phyloP scores from a whole-genome alignment of 306 rosid species.

The Pachyrhizus erosus region DNA sequence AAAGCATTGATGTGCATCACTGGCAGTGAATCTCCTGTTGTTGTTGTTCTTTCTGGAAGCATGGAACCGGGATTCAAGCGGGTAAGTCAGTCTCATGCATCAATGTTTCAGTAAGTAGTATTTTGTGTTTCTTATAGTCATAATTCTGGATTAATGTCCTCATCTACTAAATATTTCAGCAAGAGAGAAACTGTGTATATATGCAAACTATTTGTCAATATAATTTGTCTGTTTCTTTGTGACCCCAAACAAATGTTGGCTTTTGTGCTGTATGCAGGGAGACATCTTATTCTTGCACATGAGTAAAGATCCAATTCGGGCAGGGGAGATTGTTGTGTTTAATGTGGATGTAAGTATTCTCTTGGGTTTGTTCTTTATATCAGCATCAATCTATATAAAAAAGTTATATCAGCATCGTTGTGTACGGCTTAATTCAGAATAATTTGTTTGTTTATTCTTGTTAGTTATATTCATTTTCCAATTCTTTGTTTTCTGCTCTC shows the following conservation, averaged over 20 bases:
- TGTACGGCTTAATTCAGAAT: background rate
- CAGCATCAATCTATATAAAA: background rate
- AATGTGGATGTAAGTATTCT: conserved; percentile 78
- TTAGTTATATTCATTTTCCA: conserved; percentile 2
- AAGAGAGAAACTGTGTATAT: conserved; percentile 28
- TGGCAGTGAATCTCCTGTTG: conserved; percentile 83
- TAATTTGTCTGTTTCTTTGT: conserved; percentile 1
- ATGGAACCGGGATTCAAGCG: conserved; percentile 93
- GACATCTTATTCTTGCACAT: conserved; percentile 94
- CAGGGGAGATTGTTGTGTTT: conserved; percentile 97
- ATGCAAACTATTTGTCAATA: conserved; percentile 4
- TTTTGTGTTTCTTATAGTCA: conserved; percentile 4
- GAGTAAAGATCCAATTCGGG: conserved; percentile 92
- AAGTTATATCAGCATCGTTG: background rate
- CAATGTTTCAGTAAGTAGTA: conserved; percentile 26
- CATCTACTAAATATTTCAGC: background rate
- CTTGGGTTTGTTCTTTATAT: background rate
- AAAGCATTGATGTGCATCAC: conserved; percentile 71
- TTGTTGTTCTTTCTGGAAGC: conserved; percentile 82
- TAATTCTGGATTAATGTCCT: background rate
- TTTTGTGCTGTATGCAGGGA: conserved; percentile 57
- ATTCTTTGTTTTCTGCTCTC: background rate
- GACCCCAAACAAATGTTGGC: conserved; percentile 23
- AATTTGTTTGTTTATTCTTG: conserved; percentile 2
- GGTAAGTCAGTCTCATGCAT: conserved; percentile 59